Evolutionary conservation across 2,329 filamentous ascomycete genomes (phyloP), one percentile per base, ranked within the genome.

Genomic region (Ceratocystis diversiconidia): DNA sequence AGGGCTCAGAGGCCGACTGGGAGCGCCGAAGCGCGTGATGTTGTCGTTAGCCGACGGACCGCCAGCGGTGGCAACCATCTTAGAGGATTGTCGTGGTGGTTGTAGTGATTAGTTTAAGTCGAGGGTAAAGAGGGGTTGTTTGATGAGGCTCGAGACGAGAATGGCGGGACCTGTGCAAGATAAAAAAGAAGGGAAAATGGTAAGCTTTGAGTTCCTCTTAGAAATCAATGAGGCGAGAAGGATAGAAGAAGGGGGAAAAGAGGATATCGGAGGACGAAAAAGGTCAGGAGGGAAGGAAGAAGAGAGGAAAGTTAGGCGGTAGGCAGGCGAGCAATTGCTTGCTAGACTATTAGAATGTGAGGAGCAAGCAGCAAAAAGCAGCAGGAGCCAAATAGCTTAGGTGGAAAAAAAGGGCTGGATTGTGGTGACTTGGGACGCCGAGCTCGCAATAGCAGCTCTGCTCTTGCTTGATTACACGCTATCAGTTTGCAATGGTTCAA

Each of bases 1-100:
- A 72, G 94, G 94, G 82, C 89, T 96, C 80, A 95, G 78, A 70
- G 91, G 90, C 74, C 94, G 86, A 81, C 90, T 96, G 72, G 94
- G 90, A 73, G 92, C 90, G 72, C 87, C 85, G 78, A 99, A 99
- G 72, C 94, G 91, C 78, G 89, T 88, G 80, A 99, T 97, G 82
- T 97, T 97, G 82, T 99, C 94, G 82, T 99, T 96, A 78, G 90
- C 92, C 75, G 88, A 90, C 70, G 82, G 74, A 70, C 76, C 76
- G 73, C 78, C 78, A 71, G 79, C 74, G 72, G 76, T 80, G 72
- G 77, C 76, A 60, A 61, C 66, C 66, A 67, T 67, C 59, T 43
- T 67, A 63, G 41, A 52, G 63, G 52, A 48, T 30, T 44, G 61
- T 62, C 6, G 61, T 62, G 61, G 25, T 62, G 43, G 36, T 62